A percentile compares a stretch with the other conserved stretches of the same genome.
phyloP scores from a whole-genome alignment of 257 asterid genomes.

The Capsicum baccatum region DNA sequence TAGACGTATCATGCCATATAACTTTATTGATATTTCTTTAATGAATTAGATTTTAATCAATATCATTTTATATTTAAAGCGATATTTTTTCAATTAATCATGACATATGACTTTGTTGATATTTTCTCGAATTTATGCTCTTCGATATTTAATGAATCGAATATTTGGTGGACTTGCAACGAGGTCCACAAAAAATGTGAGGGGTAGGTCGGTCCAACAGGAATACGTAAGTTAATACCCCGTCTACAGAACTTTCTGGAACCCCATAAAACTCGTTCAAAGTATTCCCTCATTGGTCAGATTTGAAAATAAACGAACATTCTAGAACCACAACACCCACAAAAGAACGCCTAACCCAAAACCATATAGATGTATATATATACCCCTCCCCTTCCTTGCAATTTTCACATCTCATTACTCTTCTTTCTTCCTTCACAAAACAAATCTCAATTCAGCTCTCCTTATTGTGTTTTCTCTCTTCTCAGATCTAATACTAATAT shows the following conservation, averaged over 20 bases:
- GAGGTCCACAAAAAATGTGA: neutral
- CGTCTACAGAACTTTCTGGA: neutral
- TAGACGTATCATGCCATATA: too few relatives aligned
- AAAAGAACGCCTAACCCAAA: neutral
- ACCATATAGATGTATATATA: neutral
- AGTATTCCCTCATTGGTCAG: neutral
- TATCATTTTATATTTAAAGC: too few relatives aligned
- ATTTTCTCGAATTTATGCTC: too few relatives aligned
- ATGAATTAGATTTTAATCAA: too few relatives aligned
- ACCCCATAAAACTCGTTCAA: conserved; percentile 1
- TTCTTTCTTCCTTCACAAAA: neutral
- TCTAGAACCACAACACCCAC: neutral
- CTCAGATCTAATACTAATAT: neutral
- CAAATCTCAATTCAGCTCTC: neutral
- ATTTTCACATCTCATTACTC: neutral
- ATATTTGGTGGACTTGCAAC: neutral
- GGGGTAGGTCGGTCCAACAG: conserved; percentile 2
- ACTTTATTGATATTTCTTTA: too few relatives aligned
- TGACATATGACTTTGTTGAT: too few relatives aligned
- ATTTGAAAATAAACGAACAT: neutral
- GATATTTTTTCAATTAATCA: neutral
- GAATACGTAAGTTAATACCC: neutral
- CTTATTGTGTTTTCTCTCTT: neutral
- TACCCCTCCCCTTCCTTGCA: neutral
- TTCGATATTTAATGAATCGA: too few relatives aligned